phyloP scores from a whole-genome alignment of 2,329 filamentous ascomycete species.

The Aspergillus fijiensis region DNA sequence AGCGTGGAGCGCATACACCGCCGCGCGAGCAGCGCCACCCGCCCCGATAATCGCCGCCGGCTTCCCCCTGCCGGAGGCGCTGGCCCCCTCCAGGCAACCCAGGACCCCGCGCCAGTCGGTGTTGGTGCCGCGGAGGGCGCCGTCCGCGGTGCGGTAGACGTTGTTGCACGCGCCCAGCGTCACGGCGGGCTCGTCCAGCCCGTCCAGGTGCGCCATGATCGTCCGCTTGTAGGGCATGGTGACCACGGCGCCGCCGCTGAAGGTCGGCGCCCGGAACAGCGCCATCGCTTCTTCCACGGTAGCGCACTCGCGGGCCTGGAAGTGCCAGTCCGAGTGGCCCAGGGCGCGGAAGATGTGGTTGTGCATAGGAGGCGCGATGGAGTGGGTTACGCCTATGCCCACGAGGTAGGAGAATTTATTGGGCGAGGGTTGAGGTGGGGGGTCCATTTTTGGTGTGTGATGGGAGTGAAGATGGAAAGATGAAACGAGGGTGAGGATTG shows the following conservation, averaged over 20 bases:
- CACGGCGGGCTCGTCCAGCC: slow-evolving; percentile 35
- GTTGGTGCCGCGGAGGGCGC: slow-evolving; percentile 40
- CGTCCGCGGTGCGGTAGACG: slow-evolving; percentile 14
- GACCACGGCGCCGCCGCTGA: slow-evolving; percentile 34
- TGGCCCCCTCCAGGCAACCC: slow-evolving; percentile 31
- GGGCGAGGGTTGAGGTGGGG: slow-evolving; percentile 20
- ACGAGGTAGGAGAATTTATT: slow-evolving; percentile 33
- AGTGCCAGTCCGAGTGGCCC: slow-evolving; percentile 34
- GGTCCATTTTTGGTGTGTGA: too few species aligned
- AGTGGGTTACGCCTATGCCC: slow-evolving; percentile 43
- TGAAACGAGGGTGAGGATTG: too few species aligned
- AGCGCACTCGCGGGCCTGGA: slow-evolving; percentile 32
- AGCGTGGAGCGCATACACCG: slow-evolving; percentile 37
- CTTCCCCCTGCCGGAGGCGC: slow-evolving; percentile 15
- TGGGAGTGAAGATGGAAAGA: too few species aligned
- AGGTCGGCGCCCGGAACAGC: slow-evolving; percentile 29
- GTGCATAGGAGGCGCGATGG: slow-evolving; percentile 44
- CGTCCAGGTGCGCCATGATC: slow-evolving; percentile 32
- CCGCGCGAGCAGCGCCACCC: slow-evolving; percentile 45
- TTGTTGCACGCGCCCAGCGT: slow-evolving; percentile 38
- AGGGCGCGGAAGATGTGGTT: slow-evolving; percentile 40
- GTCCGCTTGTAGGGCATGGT: slow-evolving; percentile 48
- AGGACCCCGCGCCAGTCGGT: slow-evolving; percentile 48
- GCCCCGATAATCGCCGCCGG: slow-evolving; percentile 43
- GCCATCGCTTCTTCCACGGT: slow-evolving; percentile 33